A percentile compares a stretch with the other conserved stretches of the same genome.
Conservation (phyloP, 2,329 filamentous ascomycete genomes). For the Fusarium torreyae region DNA sequence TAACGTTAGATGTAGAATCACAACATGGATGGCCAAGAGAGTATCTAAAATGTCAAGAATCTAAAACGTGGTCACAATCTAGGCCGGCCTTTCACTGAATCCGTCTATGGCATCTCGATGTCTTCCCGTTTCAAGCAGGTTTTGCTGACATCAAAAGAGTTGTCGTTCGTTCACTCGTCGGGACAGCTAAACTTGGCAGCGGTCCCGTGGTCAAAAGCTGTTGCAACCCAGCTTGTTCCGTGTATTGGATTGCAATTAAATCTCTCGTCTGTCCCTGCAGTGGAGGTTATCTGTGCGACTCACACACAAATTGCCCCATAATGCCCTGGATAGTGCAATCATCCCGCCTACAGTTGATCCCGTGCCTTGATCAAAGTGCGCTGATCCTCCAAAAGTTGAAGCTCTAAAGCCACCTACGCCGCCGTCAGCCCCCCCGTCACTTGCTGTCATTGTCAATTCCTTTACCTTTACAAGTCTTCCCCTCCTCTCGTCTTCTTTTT, state of each 20-base stretch:
- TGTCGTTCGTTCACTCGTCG: conserved; percentile 24
- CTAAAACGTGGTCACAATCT: conserved; percentile 25
- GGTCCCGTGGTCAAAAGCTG: conserved; percentile 38
- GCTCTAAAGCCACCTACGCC: conserved; percentile 42
- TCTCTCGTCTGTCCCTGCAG: conserved; percentile 39
- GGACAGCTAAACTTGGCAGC: conserved; percentile 12
- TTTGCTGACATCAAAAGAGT: conserved; percentile 20
- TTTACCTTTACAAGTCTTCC: conserved; percentile 17
- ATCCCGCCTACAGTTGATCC: conserved; percentile 39
- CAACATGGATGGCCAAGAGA: conserved; percentile 25
- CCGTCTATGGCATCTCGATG: conserved; percentile 29
- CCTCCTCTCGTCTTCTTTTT: conserved; percentile 13
- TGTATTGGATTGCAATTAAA: conserved; percentile 39
- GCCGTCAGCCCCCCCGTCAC: conserved; percentile 31
- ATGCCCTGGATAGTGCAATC: conserved; percentile 40
- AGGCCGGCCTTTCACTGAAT: conserved; percentile 9
- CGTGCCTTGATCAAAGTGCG: conserved; percentile 46
- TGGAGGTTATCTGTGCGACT: conserved; percentile 36
- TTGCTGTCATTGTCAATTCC: conserved; percentile 25
- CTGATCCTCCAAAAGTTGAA: conserved; percentile 40
- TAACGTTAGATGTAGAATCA: conserved; percentile 30
- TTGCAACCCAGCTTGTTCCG: background rate
- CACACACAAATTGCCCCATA: conserved; percentile 38
- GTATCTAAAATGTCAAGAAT: conserved; percentile 10
- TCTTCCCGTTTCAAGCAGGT: conserved; percentile 34